A percentile compares a stretch with the other conserved stretches of the same genome.
These are phyloP conservation scores for Voacanga thouarsii DNA, from an alignment of 257 asterid species.

Conservation along the genomic window DNA sequence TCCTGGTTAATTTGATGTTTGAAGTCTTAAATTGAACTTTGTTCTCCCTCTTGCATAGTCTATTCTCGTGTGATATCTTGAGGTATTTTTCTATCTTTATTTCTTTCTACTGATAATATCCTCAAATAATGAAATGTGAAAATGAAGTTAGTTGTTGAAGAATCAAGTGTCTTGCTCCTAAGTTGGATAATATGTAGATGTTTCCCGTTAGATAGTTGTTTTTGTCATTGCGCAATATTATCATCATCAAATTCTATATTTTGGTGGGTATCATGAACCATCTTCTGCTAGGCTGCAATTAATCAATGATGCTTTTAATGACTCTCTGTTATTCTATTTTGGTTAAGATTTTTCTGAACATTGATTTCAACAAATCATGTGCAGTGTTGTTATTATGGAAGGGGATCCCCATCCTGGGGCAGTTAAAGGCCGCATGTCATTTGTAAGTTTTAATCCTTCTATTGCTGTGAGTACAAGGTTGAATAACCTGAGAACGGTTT, in stretches of 20 bases:
- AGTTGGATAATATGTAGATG: neutral
- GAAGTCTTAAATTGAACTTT: neutral
- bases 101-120: neutral
- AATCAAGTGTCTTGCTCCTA: neutral
- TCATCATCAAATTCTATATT: neutral
- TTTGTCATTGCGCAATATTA: neutral
- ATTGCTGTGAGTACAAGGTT: conserved; percentile 76
- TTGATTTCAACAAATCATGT: conserved; percentile 25
- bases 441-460: conserved; percentile 82
- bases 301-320: neutral
- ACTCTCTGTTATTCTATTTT: neutral
- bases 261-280: neutral
- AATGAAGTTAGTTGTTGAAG: neutral
- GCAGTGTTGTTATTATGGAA: conserved; percentile 79
- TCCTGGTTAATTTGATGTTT: neutral
- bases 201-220: neutral
- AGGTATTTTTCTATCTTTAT: neutral
- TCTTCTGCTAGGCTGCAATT: neutral
- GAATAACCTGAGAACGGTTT: conserved; percentile 18
- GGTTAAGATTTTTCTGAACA: conserved; percentile 7
- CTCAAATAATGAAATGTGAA: neutral
- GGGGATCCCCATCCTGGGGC: conserved; percentile 89
- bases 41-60: neutral
- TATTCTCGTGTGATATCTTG: neutral
- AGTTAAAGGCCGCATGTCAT: conserved; percentile 84